These are phyloP conservation scores for Nemania abortiva DNA, from an alignment of 2,329 filamentous ascomycete genomes.

Conservation along the genomic window DNA sequence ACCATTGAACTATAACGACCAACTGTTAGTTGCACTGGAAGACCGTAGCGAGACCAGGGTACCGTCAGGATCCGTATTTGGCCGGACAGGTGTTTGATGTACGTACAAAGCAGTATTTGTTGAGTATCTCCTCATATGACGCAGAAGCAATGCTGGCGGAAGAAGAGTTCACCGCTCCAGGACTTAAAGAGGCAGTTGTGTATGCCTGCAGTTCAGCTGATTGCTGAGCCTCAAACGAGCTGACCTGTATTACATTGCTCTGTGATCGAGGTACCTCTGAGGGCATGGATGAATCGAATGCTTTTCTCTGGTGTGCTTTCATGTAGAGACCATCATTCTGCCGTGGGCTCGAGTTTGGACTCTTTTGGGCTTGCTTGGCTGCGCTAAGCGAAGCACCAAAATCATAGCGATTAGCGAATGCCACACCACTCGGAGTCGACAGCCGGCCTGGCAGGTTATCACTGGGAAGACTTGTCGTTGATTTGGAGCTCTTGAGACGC, in stretches of 20 bases:
- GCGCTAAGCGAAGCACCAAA: constrained; percentile 92
- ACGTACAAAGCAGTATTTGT: constrained; percentile 99
- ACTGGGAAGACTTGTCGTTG: constrained; percentile 71
- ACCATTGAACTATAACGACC: constrained; percentile 65
- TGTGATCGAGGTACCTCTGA: constrained; percentile 34
- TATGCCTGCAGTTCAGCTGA: constrained; percentile 27
- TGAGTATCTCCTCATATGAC: constrained; percentile 95
- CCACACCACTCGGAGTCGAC: constrained; percentile 72
- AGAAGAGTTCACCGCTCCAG: constrained; percentile 64
- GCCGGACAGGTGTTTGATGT: constrained; percentile 53
- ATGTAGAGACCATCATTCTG: constrained; percentile 65
- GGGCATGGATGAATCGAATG: constrained; percentile 40
- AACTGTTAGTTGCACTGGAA: constrained; percentile 43
- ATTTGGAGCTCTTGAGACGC: constrained; percentile 77
- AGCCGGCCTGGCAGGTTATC: constrained; percentile 68
- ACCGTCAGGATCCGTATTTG: constrained; percentile 38
- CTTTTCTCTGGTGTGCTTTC: constrained; percentile 62
- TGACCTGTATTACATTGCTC: constrained; percentile 19
- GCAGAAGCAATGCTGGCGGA: constrained; percentile 76
- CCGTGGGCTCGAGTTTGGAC: constrained; percentile 63
- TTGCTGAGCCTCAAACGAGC: constrained; percentile 21
- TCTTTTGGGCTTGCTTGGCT: constrained; percentile 79
- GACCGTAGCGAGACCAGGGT: constrained; percentile 24
- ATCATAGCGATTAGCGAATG: constrained; percentile 94
- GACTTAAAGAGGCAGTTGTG: constrained; percentile 40